phyloP scores from a whole-genome alignment of 176 grass and related monocot species.

The Eleusine indica region DNA sequence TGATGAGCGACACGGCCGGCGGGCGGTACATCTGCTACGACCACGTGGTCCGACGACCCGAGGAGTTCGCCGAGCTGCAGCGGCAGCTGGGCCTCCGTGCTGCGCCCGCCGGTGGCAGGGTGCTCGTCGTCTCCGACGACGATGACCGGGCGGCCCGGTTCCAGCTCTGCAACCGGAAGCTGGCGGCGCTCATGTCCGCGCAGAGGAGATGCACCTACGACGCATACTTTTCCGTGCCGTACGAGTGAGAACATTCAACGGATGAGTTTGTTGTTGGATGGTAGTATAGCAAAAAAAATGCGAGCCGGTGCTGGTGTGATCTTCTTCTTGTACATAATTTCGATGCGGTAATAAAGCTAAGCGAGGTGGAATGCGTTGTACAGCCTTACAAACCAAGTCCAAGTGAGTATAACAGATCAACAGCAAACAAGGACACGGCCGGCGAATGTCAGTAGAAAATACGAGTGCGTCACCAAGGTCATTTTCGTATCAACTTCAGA shows the following conservation, averaged over 20 bases:
- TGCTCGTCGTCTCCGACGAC: not conserved
- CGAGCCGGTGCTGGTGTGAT: not conserved
- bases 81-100: constrained; percentile 73
- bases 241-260: constrained; percentile 27
- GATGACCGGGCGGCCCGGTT: constrained; percentile 42
- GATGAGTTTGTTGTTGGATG: no score
- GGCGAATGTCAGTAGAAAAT: no score
- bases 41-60: constrained; percentile 58
- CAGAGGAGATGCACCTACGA: constrained; percentile 82
- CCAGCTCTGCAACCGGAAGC: constrained; percentile 83
- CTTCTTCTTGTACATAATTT: constrained; percentile 37
- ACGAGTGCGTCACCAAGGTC: no score
- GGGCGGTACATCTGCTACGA: constrained; percentile 95
- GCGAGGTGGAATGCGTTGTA: no score
- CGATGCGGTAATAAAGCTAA: constrained; percentile 6
- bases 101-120: not conserved
- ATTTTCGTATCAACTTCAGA: no score
- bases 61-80: constrained; percentile 78
- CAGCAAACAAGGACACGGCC: no score
- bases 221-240: constrained; percentile 43
- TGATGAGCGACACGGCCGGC: constrained; percentile 68
- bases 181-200: constrained; percentile 63
- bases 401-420: no score
- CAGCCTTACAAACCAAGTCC: no score
- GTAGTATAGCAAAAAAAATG: not conserved